A percentile compares a stretch with the other conserved stretches of the same genome.
Conservation (phyloP, 768 basidiomycete genomes). For the Tulasnella sp. region DNA sequence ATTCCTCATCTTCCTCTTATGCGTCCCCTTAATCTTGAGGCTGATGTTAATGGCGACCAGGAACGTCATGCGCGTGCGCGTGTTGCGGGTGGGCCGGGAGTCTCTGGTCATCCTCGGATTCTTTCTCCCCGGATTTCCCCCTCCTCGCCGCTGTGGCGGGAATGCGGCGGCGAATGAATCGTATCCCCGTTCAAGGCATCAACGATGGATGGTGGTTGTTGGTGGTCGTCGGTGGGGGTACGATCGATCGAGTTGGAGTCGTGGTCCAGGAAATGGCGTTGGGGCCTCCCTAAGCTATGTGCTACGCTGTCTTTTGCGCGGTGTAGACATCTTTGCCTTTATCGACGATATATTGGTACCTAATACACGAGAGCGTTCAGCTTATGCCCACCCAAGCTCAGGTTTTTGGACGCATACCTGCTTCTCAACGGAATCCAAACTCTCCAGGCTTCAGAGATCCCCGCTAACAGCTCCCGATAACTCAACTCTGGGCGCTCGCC, state of each 20-base stretch:
- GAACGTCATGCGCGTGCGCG: background rate
- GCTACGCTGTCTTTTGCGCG: constrained; percentile 6
- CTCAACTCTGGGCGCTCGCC: constrained; percentile 56
- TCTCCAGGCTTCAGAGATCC: constrained; percentile 44
- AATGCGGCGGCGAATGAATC: background rate
- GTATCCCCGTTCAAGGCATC: background rate
- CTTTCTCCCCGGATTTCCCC: too few species aligned
- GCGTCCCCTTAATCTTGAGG: constrained; percentile 4
- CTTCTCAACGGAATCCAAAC: constrained; percentile 10
- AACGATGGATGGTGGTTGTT: background rate
- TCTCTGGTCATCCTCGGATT: constrained; percentile 25
- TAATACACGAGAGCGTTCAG: too few species aligned
- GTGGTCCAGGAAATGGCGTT: too few species aligned
- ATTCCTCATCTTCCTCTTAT: constrained; percentile 22
- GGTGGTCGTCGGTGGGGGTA: constrained; percentile 8
- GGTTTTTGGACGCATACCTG: too few species aligned
- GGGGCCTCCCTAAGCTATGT: too few species aligned
- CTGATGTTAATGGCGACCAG: background rate
- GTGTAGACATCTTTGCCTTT: constrained; percentile 2
- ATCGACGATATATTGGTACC: constrained; percentile 18
- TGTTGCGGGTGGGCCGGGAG: background rate
- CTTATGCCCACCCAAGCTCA: too few species aligned
- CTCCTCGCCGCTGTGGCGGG: constrained; percentile 17
- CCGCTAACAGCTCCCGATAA: constrained; percentile 65
- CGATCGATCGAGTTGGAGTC: constrained; percentile 3